Percentiles rank a stretch among this genome's conserved stretches.
phyloP scores from a whole-genome alignment of 202 grass and related monocot genomes.

The Brachypodium distachyon region DNA sequence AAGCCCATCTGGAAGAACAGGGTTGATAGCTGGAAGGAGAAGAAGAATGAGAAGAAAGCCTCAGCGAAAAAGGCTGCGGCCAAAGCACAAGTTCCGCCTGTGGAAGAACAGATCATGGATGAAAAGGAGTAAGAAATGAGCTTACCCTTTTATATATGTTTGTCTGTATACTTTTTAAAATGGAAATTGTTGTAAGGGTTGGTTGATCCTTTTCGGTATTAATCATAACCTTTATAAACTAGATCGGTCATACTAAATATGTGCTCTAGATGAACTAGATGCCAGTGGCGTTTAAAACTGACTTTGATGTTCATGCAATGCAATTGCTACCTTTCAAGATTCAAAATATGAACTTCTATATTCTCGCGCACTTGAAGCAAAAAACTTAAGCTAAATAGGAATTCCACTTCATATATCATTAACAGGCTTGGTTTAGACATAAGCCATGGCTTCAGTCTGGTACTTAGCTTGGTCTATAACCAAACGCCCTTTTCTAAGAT shows the following conservation, averaged over 20 bases:
- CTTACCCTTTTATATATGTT: neutral
- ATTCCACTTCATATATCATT: slow-evolving; percentile 5
- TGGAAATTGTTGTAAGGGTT: neutral
- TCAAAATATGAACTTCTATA: neutral
- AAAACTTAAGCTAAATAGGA: neutral
- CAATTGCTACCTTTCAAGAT: neutral
- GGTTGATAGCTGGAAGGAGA: slow-evolving; percentile 95
- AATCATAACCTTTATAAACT: neutral
- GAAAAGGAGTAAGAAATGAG: slow-evolving; percentile 67
- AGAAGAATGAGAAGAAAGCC: slow-evolving; percentile 85
- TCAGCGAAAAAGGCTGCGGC: slow-evolving; percentile 49
- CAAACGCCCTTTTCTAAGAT: neutral
- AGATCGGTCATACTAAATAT: neutral
- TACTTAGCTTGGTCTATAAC: neutral
- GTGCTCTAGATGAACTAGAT: slow-evolving; percentile 1
- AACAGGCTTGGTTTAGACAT: neutral
- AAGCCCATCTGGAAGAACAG: slow-evolving; percentile 98
- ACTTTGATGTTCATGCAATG: neutral
- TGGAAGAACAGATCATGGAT: slow-evolving; percentile 85
- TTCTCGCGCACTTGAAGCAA: neutral
- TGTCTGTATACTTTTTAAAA: neutral
- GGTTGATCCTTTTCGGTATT: neutral
- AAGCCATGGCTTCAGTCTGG: neutral
- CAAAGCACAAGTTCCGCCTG: slow-evolving; percentile 57
- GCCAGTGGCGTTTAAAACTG: neutral